Base-by-base conservation (phyloP, 306 rosid species). In the Chamaecrista fasciculata region DNA sequence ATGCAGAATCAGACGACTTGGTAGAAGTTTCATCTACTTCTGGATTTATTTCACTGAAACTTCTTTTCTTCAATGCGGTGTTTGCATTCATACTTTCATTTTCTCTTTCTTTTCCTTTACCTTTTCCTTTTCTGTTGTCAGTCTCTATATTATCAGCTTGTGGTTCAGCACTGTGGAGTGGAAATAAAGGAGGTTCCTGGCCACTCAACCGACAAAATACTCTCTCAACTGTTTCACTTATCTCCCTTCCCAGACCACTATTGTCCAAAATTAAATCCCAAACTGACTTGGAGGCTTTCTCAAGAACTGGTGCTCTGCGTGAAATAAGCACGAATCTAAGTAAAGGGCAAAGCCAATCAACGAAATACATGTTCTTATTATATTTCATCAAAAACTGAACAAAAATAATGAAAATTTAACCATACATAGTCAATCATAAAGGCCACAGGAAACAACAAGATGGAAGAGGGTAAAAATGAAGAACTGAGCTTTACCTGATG, bases 241-340 rank as follows among this genome's bases (percentile, higher is more conserved):
- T 94, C 78, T 94, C 99, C 67, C 82, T 87, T 25, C 99, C 98
- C 56, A 90, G 79, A 57, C 90, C 96, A 78, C 64, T 62, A 53
- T 82, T 80, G 80, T 94, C 97, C 66, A 94, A 69, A 79, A 91
- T 94, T 65, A 94, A 79, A 56, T 89, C 99, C 99, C 99, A 94
- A 58, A 89, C 99, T 53, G 99, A 87, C 83, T 89, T 94, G 28
- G 99, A 94, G 51, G 97, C 99, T 75, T 88, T 90, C 85, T 94
- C 97, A 12, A 94, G 95, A 43, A 84, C 94, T 21, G 96, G 96
- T 63, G 92, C 81, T 66, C 97, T 91, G 86, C 85, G 85, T 46
- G 59, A 76, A 60, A 75, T 61, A 40, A 48, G 44, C 46, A 62
- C 19, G 40, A 52, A 29, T 36, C 21, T 76, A 57, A 78, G 82